A percentile compares a stretch with the other conserved stretches of the same genome.
phyloP scores from a whole-genome alignment of 192 early-diverging fungal genomes.

The Coemansia sp. region DNA sequence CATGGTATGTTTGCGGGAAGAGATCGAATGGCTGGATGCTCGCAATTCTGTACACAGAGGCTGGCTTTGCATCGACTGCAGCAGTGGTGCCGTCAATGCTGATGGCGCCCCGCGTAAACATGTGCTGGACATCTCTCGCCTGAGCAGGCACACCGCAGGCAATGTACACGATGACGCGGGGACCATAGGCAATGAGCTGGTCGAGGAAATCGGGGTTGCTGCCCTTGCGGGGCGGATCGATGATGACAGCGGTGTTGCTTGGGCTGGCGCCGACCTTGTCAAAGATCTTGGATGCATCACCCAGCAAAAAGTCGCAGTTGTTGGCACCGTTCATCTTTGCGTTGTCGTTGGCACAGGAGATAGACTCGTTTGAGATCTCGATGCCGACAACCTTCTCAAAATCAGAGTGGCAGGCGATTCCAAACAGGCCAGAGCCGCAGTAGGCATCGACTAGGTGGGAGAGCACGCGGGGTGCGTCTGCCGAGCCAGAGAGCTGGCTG shows the following conservation, averaged over 20 bases:
- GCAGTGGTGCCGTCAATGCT: constrained; percentile 16
- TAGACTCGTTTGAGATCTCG: constrained; percentile 60
- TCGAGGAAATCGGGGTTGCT: constrained; percentile 62
- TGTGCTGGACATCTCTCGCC: constrained; percentile 55
- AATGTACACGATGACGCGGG: constrained; percentile 67
- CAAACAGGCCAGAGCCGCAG: constrained; percentile 72
- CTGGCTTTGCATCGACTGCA: constrained; percentile 17
- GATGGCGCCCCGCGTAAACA: constrained; percentile 49
- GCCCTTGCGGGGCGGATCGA: constrained; percentile 71
- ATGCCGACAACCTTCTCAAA: constrained; percentile 66
- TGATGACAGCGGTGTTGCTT: constrained; percentile 59
- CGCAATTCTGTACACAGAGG: constrained; percentile 56
- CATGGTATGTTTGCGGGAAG: constrained; percentile 69
- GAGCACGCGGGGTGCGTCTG: constrained; percentile 27
- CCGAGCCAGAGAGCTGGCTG: constrained; percentile 2
- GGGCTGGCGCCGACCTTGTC: constrained; percentile 51
- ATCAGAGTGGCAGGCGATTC: constrained; percentile 55
- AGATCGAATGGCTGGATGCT: constrained; percentile 67
- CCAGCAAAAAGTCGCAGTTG: constrained; percentile 57
- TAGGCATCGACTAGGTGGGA: constrained; percentile 64
- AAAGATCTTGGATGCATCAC: constrained; percentile 60
- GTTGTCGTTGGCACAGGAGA: constrained; percentile 63
- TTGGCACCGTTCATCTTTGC: constrained; percentile 54
- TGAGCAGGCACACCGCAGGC: constrained; percentile 64
- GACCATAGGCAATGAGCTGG: constrained; percentile 63